phyloP scores from a whole-genome alignment of 78 protist species.

The Cavenderia fasciculata region DNA sequence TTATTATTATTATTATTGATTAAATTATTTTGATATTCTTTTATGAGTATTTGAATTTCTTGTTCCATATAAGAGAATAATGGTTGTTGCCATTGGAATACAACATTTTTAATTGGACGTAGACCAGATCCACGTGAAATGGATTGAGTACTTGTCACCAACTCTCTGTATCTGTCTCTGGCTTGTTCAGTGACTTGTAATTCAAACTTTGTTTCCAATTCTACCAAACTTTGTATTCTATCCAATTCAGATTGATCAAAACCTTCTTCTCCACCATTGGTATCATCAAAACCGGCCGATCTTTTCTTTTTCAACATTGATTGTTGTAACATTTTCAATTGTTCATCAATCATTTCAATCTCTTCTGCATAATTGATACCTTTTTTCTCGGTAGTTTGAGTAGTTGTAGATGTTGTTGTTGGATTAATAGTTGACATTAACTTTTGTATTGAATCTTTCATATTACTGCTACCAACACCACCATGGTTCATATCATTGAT shows the following conservation, averaged over 20 bases:
- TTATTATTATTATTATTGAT: too few relatives aligned
- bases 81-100: constrained; percentile 20
- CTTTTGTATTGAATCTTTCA: neutral
- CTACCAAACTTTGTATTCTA: neutral
- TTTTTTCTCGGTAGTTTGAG: neutral
- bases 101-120: neutral
- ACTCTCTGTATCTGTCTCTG: neutral
- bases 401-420: constrained; percentile 16
- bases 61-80: too few relatives aligned
- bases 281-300: neutral
- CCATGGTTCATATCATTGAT: too few relatives aligned
- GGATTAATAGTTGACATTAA: neutral
- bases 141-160: neutral
- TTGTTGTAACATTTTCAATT: neutral
- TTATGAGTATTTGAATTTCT: too few relatives aligned
- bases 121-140: neutral
- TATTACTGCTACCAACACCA: too few relatives aligned
- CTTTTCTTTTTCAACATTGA: neutral
- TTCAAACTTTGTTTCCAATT: constrained; percentile 28
- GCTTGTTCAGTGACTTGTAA: constrained; percentile 12
- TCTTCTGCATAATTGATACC: neutral
- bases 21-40: too few relatives aligned
- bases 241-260: neutral
- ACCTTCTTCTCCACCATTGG: neutral
- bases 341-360: neutral